Base-by-base conservation (phyloP, 345 rosid genomes). In the Bruguiera sexangula region DNA sequence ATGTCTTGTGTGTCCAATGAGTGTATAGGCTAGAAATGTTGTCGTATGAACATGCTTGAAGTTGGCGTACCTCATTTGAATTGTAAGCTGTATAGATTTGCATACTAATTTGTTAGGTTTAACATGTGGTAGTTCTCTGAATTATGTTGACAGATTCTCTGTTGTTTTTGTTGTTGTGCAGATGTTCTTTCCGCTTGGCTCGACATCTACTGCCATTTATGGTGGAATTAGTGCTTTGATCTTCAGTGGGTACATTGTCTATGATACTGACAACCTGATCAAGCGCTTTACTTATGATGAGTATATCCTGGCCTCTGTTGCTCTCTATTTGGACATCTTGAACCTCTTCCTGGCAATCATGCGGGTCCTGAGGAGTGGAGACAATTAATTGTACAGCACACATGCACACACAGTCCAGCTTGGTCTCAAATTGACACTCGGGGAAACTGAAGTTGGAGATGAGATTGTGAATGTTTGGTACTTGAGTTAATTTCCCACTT, bases 231-330 rank as follows among this genome's bases (percentile, higher is more conserved):
- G 96, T 70, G 97, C 99, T 19, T 29, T 95, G 71, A 75, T 95
- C 56, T 95, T 95, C 88, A 85, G 96, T 7, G 99, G 97, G 6
- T 95, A 88, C 87, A 86, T 95, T 16, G 86, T 95, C 61, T 92
- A 86, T 18, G 97, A 95, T 82, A 95, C 99, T 0, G 85, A 92
- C 83, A 84, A 95, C 78, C 78, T 95, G 78, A 92, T 95, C 77
- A 95, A 95, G 80, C 93, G 99, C 60, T 91, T 87, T 86, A 84
- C 96, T 0, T 95, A 95, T 27, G 99, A 95, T 50, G 89, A 95
- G 48, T 89, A 95, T 84, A 95, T 95, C 36, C 80, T 91, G 79
- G 99, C 99, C 32, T 92, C 99, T 0, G 89, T 78, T 51, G 75
- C 93, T 60, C 97, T 95, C 59, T 95, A 95, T 73, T 80, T 95